Percentiles rank a stretch among this genome's conserved stretches.
These are phyloP conservation scores for Asterophora lycoperdoides DNA, from an alignment of 768 basidiomycete genomes.

Conservation along the genomic window DNA sequence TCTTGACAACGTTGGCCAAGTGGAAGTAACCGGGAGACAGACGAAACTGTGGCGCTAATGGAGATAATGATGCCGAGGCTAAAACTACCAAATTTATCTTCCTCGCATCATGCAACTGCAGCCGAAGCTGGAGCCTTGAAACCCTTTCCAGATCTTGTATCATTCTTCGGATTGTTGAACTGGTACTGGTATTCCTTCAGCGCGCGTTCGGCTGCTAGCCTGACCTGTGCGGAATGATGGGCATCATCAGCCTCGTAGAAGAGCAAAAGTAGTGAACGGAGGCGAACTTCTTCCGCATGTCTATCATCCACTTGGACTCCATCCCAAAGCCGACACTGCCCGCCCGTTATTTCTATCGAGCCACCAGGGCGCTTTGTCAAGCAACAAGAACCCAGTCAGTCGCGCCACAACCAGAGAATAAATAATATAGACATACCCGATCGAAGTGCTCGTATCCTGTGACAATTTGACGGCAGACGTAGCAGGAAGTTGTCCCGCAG, in stretches of 20 bases:
- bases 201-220: conserved; percentile 61
- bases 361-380: neutral
- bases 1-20: too few relatives aligned
- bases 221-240: conserved; percentile 38
- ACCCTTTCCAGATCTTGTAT: conserved; percentile 36
- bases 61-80: neutral
- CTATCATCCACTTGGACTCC: conserved; percentile 45
- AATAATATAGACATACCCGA: conserved; percentile 32
- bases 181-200: conserved; percentile 57
- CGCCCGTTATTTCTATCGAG: neutral
- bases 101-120: neutral
- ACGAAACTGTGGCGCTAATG: neutral
- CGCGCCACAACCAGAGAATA: neutral
- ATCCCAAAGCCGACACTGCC: conserved; percentile 64
- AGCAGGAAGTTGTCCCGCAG: conserved; percentile 75
- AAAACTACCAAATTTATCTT: too few relatives aligned
- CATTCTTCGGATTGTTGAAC: conserved; percentile 49
- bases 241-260: neutral
- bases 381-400: conserved; percentile 12
- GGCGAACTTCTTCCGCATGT: conserved; percentile 59
- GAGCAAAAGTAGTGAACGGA: neutral
- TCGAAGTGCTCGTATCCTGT: conserved; percentile 75
- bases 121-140: neutral
- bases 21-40: too few relatives aligned
- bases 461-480: conserved; percentile 74